Conservation (phyloP, 2,329 filamentous ascomycete genomes). For the Taxawa tesnikishii region DNA sequence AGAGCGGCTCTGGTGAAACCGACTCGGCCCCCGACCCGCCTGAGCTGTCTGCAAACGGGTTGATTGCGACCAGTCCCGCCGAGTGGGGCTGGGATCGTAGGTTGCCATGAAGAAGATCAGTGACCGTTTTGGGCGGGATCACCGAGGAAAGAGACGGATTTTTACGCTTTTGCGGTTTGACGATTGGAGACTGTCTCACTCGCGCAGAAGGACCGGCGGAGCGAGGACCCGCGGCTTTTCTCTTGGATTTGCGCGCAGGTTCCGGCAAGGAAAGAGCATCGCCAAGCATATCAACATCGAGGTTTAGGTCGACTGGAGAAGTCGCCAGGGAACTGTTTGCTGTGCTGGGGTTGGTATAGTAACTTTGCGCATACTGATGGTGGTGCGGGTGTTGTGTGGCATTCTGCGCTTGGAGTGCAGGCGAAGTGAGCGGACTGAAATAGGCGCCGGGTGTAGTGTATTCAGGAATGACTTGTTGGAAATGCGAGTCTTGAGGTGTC, state of each 20-base stretch:
- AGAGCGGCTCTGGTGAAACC: slow-evolving; percentile 37
- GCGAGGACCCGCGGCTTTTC: slow-evolving; percentile 39
- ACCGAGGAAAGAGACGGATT: slow-evolving; percentile 32
- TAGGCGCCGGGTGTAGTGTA: slow-evolving; percentile 59
- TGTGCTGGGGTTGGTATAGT: slow-evolving; percentile 41
- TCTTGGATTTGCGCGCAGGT: slow-evolving; percentile 19
- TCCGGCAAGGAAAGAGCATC: slow-evolving; percentile 20
- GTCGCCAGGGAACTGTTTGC: slow-evolving; percentile 36
- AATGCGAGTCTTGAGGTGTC: slow-evolving; percentile 63
- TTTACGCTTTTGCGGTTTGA: slow-evolving; percentile 45
- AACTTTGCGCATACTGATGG: slow-evolving; percentile 20
- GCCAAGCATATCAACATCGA: slow-evolving; percentile 31
- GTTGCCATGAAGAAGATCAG: slow-evolving; percentile 25
- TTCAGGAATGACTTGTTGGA: slow-evolving; percentile 36
- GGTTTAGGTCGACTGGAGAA: slow-evolving; percentile 29
- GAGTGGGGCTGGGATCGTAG: slow-evolving; percentile 16
- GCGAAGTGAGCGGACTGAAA: slow-evolving; percentile 74
- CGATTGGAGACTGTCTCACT: slow-evolving; percentile 60
- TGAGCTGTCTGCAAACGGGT: slow-evolving; percentile 4
- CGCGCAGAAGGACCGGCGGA: slow-evolving; percentile 28
- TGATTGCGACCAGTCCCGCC: slow-evolving; percentile 10
- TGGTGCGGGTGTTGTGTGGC: slow-evolving; percentile 30
- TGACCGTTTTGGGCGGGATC: slow-evolving; percentile 33
- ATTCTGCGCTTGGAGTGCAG: slow-evolving; percentile 62
- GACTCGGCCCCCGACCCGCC: slow-evolving; percentile 34